Evolutionary conservation across 495 filamentous ascomycete species (phyloP).

Genomic region (Lophiostoma macrostomum): DNA sequence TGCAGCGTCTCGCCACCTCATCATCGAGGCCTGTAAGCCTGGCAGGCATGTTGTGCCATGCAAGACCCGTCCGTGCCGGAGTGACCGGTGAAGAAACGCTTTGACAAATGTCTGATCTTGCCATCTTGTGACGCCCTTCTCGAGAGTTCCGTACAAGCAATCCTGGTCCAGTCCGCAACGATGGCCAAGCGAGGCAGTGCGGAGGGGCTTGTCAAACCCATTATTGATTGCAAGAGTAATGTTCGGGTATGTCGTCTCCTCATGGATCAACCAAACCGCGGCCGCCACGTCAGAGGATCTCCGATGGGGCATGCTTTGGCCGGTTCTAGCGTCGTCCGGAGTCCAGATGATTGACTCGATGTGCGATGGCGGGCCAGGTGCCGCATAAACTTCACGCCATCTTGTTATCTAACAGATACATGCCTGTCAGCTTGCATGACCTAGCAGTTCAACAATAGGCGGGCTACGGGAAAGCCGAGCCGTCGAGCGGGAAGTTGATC

Average conservation of each 20-base stretch:
- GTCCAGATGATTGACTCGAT: slow-evolving; percentile 36
- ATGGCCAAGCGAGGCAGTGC: slow-evolving; percentile 23
- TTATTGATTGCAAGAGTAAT: slow-evolving; percentile 30
- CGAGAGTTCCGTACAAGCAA: slow-evolving; percentile 27
- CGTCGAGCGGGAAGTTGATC: slow-evolving; percentile 34
- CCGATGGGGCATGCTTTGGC: slow-evolving; percentile 38
- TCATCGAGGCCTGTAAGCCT: slow-evolving; percentile 16
- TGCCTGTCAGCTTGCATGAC: slow-evolving; percentile 35
- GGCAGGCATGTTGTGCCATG: slow-evolving; percentile 22
- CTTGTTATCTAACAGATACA: slow-evolving; percentile 31
- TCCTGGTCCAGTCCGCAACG: slow-evolving; percentile 22
- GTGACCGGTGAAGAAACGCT: slow-evolving; percentile 33
- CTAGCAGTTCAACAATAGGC: slow-evolving; percentile 34
- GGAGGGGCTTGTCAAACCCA: slow-evolving; percentile 27
- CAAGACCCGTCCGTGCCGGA: slow-evolving; percentile 23
- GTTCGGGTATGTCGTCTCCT: slow-evolving; percentile 26
- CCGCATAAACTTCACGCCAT: slow-evolving; percentile 35
- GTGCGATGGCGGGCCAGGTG: slow-evolving; percentile 34
- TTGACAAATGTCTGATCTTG: slow-evolving; percentile 32
- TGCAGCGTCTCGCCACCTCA: slow-evolving; percentile 34
- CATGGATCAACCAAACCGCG: slow-evolving; percentile 36
- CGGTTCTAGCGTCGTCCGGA: slow-evolving; percentile 34
- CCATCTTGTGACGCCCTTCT: slow-evolving; percentile 33
- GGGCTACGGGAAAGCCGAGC: slow-evolving; percentile 30
- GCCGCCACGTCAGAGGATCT: slow-evolving; percentile 40